Conservation (phyloP, 2,329 filamentous ascomycete genomes). For the Diaporthe eres region DNA sequence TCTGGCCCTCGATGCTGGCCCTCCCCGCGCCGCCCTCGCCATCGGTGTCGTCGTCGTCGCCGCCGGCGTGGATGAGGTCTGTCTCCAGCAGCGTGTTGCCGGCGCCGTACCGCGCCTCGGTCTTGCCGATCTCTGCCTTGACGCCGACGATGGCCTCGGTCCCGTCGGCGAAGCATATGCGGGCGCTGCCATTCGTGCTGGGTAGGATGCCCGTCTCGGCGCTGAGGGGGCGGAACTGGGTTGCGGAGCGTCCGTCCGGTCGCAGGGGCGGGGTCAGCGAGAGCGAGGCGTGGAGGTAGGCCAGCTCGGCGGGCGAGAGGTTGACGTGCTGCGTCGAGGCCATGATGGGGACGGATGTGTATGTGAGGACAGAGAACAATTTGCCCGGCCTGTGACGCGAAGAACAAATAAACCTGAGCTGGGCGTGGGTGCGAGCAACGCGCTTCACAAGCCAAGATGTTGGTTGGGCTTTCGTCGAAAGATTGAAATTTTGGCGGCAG, state of each 20-base stretch:
- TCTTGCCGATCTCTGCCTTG: conserved; percentile 93
- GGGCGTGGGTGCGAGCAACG: not conserved
- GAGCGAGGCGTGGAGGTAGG: conserved; percentile 93
- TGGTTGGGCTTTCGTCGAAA: not conserved
- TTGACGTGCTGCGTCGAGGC: conserved; percentile 77
- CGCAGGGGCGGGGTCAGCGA: conserved; percentile 86
- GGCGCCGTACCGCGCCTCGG: conserved; percentile 52
- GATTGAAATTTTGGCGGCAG: conserved; percentile 37
- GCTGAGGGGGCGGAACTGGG: conserved; percentile 90
- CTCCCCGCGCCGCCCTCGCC: conserved; percentile 52
- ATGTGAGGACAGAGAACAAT: not conserved
- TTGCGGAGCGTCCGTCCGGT: conserved; percentile 85
- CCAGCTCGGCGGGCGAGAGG: conserved; percentile 95
- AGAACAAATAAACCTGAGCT: not conserved
- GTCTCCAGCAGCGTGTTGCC: conserved; percentile 45
- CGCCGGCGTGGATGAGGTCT: conserved; percentile 45
- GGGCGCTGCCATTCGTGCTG: conserved; percentile 90
- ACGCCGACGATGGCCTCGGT: conserved; percentile 96
- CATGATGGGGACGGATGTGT: conserved; percentile 57
- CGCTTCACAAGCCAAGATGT: not conserved
- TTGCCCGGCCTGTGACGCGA: not conserved
- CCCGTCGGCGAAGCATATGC: conserved; percentile 94
- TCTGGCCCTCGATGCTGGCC: conserved; percentile 56
- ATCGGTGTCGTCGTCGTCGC: conserved; percentile 54
- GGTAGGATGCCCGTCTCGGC: conserved; percentile 94